Evolutionary conservation across 106 monocot genomes (phyloP).

Genomic region (Gastrodia elata): DNA sequence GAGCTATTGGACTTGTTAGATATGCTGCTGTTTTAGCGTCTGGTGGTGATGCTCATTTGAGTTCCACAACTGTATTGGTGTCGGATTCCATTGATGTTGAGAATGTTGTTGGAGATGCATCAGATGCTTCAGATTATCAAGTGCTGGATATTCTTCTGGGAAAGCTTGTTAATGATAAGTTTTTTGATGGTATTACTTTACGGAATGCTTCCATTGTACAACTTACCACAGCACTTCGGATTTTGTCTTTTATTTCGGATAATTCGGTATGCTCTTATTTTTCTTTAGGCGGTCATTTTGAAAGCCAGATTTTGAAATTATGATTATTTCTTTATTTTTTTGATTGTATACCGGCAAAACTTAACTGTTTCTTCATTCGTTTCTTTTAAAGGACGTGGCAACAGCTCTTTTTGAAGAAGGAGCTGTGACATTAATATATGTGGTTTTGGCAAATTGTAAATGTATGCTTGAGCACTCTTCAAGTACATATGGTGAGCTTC

Average conservation of each 20-base stretch:
- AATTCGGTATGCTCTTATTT: slow-evolving; percentile 46
- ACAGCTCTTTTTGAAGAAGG: slow-evolving; percentile 89
- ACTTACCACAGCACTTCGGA: slow-evolving; percentile 76
- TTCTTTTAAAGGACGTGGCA: slow-evolving; percentile 57
- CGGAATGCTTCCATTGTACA: slow-evolving; percentile 70
- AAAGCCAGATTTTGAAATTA: not conserved
- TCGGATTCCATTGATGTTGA: slow-evolving; percentile 92
- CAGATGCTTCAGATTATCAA: slow-evolving; percentile 51
- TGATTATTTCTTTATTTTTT: not conserved
- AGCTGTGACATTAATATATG: slow-evolving; percentile 71
- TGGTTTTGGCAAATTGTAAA: slow-evolving; percentile 77
- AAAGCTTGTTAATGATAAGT: slow-evolving; percentile 87
- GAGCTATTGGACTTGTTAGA: slow-evolving; percentile 74
- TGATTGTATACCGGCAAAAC: not conserved
- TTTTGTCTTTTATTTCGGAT: slow-evolving; percentile 85
- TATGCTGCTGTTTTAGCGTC: slow-evolving; percentile 98
- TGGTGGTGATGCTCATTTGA: slow-evolving; percentile 92
- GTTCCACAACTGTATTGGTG: slow-evolving; percentile 65
- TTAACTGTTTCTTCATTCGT: slow-evolving; percentile 7
- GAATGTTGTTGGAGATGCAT: slow-evolving; percentile 68
- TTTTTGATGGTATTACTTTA: slow-evolving; percentile 69
- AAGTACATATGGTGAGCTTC: slow-evolving; percentile 74
- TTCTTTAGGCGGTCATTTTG: not conserved
- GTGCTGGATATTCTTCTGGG: slow-evolving; percentile 86
- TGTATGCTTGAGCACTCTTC: slow-evolving; percentile 85